Base-by-base conservation (phyloP, 2,329 filamentous ascomycete species). In the Podosphaera fusca region DNA sequence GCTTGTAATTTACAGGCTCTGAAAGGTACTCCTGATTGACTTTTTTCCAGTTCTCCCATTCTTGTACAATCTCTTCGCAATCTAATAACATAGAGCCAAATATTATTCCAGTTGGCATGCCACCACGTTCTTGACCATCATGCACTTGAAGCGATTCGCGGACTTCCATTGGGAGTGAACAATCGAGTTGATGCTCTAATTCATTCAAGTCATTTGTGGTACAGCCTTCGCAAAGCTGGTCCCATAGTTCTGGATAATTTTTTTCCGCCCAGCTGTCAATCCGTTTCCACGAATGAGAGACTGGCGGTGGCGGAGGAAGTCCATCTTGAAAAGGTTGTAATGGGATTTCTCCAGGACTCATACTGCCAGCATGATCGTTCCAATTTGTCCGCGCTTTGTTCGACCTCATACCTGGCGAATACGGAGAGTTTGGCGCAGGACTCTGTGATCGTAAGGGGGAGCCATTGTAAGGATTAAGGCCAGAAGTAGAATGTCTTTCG, bases 261-360 rank as follows among this genome's bases (percentile, higher is more conserved):
- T 92, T 86, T 66, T 96, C 92, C 57, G 86, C 78, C 92, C 92
- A 98, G 46, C 78, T 76, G 68, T 96, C 90, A 67, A 98, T 95
- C 70, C 89, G 85, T 68, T 78, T 82, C 92, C 92, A 98, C 12
- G 90, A 94, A 71, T 95, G 89, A 54, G 74, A 70, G 45, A 94
- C 82, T 5, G 92, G 88, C 2, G 92, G 92, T 6, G 92, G 81
- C 2, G 92, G 92, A 2, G 92, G 89, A 31, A 87, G 77, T 57
- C 92, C 92, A 63, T 95, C 89, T 65, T 84, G 81, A 72, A 98
- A 98, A 60, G 85, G 85, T 71, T 95, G 92, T 87, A 98, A 92
- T 63, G 85, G 90, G 60, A 98, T 95, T 69, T 95, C 90, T 62
- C 86, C 85, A 4, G 72, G 80, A 72, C 72, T 81, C 63, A 82